A percentile compares a stretch with the other conserved stretches of the same genome.
phyloP scores from a whole-genome alignment of 805 yeast genomes.

The Yamadazyma olivae region DNA sequence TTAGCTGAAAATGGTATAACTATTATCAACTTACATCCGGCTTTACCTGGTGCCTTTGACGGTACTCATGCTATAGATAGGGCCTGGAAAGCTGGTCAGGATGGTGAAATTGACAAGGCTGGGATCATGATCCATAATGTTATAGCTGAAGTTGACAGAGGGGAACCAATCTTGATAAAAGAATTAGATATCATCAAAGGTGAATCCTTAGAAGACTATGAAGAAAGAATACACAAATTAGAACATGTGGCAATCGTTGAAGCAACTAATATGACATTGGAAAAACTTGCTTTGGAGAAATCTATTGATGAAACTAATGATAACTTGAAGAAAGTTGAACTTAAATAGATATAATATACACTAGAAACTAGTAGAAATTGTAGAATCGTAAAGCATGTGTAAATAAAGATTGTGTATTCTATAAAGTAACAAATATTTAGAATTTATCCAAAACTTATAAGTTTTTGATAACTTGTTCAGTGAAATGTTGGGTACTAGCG shows the following conservation, averaged over 20 bases:
- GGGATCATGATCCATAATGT: slow-evolving; percentile 98
- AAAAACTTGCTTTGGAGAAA: slow-evolving; percentile 1
- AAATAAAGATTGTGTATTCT: too few species aligned
- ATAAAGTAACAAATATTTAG: too few species aligned
- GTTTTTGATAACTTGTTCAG: slow-evolving; percentile 83
- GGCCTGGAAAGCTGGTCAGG: slow-evolving; percentile 93
- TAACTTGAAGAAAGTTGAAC: slow-evolving; percentile 1
- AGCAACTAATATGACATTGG: slow-evolving; percentile 68
- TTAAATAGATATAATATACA: background rate
- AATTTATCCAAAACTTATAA: slow-evolving; percentile 48
- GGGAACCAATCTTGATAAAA: slow-evolving; percentile 82
- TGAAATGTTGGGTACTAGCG: slow-evolving; percentile 85
- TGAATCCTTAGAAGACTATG: slow-evolving; percentile 79
- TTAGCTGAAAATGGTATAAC: slow-evolving; percentile 59
- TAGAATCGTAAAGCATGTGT: too few species aligned
- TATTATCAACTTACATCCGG: slow-evolving; percentile 93
- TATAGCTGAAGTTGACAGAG: slow-evolving; percentile 93
- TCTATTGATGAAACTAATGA: slow-evolving; percentile 16
- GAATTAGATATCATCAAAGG: slow-evolving; percentile 68
- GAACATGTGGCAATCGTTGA: slow-evolving; percentile 95
- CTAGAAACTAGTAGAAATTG: background rate
- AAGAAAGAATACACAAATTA: slow-evolving; percentile 70
- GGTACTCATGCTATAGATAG: slow-evolving; percentile 97
- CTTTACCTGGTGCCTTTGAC: slow-evolving; percentile 94
- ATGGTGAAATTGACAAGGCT: slow-evolving; percentile 69